phyloP scores from a whole-genome alignment of 2,329 filamentous ascomycete genomes.

The Trichoderma sp. region DNA sequence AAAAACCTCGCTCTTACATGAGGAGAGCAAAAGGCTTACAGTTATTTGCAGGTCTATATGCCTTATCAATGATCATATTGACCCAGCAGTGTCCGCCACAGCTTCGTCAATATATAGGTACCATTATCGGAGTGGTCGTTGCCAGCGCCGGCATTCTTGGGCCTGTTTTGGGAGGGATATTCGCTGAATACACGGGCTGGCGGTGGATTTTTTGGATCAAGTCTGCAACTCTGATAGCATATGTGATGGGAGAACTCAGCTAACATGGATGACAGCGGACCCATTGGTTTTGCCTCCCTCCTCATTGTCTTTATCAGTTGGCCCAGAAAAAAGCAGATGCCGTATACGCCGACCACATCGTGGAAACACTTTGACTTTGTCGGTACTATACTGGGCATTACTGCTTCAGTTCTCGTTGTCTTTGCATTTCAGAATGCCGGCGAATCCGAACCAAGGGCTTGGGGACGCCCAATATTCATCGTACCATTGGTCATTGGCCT shows the following conservation, averaged over 20 bases:
- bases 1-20: neutral
- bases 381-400: slow-evolving; percentile 52
- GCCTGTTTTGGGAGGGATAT: slow-evolving; percentile 49
- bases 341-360: slow-evolving; percentile 35
- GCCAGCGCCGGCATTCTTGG: slow-evolving; percentile 49
- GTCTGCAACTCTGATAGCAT: slow-evolving; percentile 33
- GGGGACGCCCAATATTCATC: slow-evolving; percentile 40
- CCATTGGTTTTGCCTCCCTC: slow-evolving; percentile 47
- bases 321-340: slow-evolving; percentile 44
- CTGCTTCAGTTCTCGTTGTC: slow-evolving; percentile 52
- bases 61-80: slow-evolving; percentile 54
- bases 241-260: neutral
- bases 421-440: slow-evolving; percentile 56
- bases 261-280: slow-evolving; percentile 40
- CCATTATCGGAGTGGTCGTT: slow-evolving; percentile 48
- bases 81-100: slow-evolving; percentile 46
- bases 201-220: slow-evolving; percentile 60
- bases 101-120: slow-evolving; percentile 43
- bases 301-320: slow-evolving; percentile 48
- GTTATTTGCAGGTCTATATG: slow-evolving; percentile 44
- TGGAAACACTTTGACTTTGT: slow-evolving; percentile 53
- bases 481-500: slow-evolving; percentile 32
- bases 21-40: neutral
- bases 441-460: slow-evolving; percentile 34
- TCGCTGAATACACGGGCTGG: slow-evolving; percentile 50